Evolutionary conservation across 1,284 basidiomycete species (phyloP), one percentile per base, ranked within the genome.

Genomic region (Sanguinoderma infundibulare): DNA sequence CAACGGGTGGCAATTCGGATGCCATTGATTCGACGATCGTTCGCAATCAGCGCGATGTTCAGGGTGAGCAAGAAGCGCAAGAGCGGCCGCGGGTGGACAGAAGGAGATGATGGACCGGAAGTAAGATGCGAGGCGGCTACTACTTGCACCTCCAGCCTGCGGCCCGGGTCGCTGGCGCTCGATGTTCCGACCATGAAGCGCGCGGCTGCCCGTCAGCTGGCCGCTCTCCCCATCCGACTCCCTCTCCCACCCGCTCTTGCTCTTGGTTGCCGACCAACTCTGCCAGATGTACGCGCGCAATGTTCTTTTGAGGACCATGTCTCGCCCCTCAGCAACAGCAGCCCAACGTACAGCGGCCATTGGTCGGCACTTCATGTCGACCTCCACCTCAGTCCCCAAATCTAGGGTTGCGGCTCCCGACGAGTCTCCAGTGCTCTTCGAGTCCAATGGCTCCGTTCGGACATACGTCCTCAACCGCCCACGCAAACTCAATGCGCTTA

Each of bases 401-500:
- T 46, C 61, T n/a, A 56, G 60, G 20, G 55, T 54, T 39, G 60
- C 55, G 26, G 39, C 61, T 28, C 62, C 62, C 26, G 65, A 67
- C 53, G 60, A 87, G 83, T 73, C 85, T 40, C 79, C 83, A 44
- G 88, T 95, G 35, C 76, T 87, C 54, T 92, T 93, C 71, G 87
- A 92, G 72, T 87, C 87, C 24, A 83, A 84, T 60, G 80, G 85
- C 52, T 79, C 81, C 53, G 72, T 88, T 44, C 83, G 94, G 60
- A 87, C 83, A 26, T 93, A 90, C 69, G 82, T 87, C 38, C 85
- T 98, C 60, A 97, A 98, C 74, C 84, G 96, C 55, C 87, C 93
- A 3, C 78, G 78, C 66, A 94, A 95, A 74, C 82, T 95, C 49
- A 99, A 99, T 79, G 90, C 95, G 2, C 83, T 99, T 57, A 89